Evolutionary conservation across 208 protist genomes (phyloP), one percentile per base, ranked within the genome.

Genomic region (Angomonas desouzai): DNA sequence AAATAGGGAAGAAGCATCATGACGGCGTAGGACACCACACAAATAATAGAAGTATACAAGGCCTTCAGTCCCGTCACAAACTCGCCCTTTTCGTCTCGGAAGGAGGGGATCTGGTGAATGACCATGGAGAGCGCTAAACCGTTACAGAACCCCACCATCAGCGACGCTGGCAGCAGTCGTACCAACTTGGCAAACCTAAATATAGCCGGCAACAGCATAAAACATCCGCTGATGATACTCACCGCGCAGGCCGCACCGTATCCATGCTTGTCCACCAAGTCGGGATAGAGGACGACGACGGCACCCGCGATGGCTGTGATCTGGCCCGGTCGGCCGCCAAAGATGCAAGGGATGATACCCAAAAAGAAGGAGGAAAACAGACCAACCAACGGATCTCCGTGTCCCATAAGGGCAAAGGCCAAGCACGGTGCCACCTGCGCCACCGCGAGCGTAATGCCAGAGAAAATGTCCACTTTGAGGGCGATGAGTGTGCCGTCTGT

Each of bases 1-100:
- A 84, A 80, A 70, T 77, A 77, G 20, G 78, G 78, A 69, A 84
- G 68, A 2, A 84, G 65, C 73, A 84, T 80, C 73, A 84, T 84
- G 49, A 84, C 58, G 13, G 70, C 67, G 60, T 73, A 84, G 27
- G 78, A 76, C 25, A 84, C 55, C 45, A 84, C 48, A 55, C 73
- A 84, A 40, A 84, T 79, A 47, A 84, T 66, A 38, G 70, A 53
- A 18, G 74, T 77, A 66, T 74, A 77, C 62, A 84, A 64, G 0
- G 78, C 78, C 28, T 66, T 61, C 45, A 61, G 62, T 10, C 73
- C 78, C 1, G 62, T 73, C 2, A 74, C 56, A 63, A 70, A 84
- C 48, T 76, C 60, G 56, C 74, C 78, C 16, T 68, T 70, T 27
- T 63, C 65, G 36, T 77, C 70, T 55, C 72, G 70, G 65, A 84